Base-by-base conservation (phyloP, 768 basidiomycete genomes). In the Gymnopilus junonius region DNA sequence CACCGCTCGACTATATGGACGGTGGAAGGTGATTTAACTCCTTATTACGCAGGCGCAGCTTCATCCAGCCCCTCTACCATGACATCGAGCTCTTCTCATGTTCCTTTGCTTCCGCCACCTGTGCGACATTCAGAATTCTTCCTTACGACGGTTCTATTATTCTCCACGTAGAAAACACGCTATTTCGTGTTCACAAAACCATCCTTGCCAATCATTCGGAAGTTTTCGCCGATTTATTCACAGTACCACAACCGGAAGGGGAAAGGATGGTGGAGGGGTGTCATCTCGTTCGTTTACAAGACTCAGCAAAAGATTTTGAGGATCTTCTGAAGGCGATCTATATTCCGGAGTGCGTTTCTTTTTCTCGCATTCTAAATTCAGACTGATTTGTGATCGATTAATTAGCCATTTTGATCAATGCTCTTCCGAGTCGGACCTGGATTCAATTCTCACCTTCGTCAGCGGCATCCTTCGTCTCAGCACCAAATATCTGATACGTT, bases 221-320 rank as follows among this genome's bases (percentile, higher is more conserved):
- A 40, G 78, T 91, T 1, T 91, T 91, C 65, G 79, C 80, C 15
- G 87, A 85, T 63, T 75, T 90, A 54, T 86, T 91, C 65, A 78
- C 79, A 3, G 67, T 91, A 8, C 88, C 87, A 11, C 85, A 84
- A 62, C 86, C 86, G 5, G 69, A 72, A 0, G 76, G 72, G 7
- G 74, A 78, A 43, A 70, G 77, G 40, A 75, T 70, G 65, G 64
- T 85, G 8, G 85, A 87, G 12, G 82, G 80, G 4, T 87, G 84
- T 59, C 81, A 78, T 48, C 76, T 87, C 21, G 81, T 87, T 3
- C 72, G 76, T 31, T 76, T 88, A 64, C 77, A 84, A 67, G 87
- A 87, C 55, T 65, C 69, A 6, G 77, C 79, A 2, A 70, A 74
- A 10, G 85, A 87, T 68, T 80, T 87, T 35, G 76, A 77, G 23